Evolutionary conservation across 345 rosid species (phyloP), one percentile per base, ranked within the genome.

Genomic region (Kernera saxatilis): DNA sequence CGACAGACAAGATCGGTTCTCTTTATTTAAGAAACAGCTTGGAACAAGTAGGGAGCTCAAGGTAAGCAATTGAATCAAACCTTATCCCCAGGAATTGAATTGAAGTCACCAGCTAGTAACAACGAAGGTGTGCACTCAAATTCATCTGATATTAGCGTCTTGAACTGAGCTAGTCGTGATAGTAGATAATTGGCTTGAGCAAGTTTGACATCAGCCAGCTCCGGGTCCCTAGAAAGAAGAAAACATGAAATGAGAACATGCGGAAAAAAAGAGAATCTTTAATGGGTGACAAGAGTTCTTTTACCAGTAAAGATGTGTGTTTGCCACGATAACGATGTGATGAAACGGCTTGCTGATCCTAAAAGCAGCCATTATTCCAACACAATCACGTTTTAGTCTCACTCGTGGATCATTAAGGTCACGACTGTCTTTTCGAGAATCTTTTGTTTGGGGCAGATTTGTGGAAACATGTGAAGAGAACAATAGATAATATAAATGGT

Each of bases 321-420:
- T 94, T 79, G 96, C 99, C 70, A 89, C 85, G 32, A 91, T 78
- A 71, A 88, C 78, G 35, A 87, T 30, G 72, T 81, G 87, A 60
- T 68, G 77, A 73, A 82, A 84, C 18, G 80, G 78, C 71, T 85
- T 79, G 48, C 77, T 87, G 78, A 94, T 83, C 80, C 74, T 84
- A 67, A 91, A 89, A 66, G 97, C 99, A 79, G 93, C 89, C 91
- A 89, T 84, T 56, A 89, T 83, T 70, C 97, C 99, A 54, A 94
- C 93, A 78, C 97, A 91, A 65, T 94, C 92, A 0, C 96, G 95
- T 72, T 84, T 88, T 48, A 89, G 80, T 83, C 98, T 86, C 69
- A 91, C 84, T 39, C 57, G 64, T 59, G 90, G 96, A 71, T 94
- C 98, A 75, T 83, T 80, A 53, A 87, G 87, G 85, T 95, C 98